These are phyloP conservation scores for Amoebophrya sp. DNA, from an alignment of 169 alveolate genomes.

Conservation along the genomic window DNA sequence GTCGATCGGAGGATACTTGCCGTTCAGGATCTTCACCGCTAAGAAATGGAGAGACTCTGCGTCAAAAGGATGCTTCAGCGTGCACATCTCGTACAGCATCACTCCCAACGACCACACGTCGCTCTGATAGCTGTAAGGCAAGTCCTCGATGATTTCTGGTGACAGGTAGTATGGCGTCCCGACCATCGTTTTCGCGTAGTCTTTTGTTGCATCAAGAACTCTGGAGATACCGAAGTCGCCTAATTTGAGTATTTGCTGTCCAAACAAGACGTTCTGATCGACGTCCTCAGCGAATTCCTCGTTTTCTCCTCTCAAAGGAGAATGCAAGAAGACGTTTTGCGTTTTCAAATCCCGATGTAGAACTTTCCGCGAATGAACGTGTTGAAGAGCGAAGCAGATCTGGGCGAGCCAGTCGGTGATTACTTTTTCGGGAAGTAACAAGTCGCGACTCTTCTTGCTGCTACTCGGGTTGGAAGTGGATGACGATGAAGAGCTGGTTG, in stretches of 20 bases:
- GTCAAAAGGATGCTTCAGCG: conserved; percentile 72
- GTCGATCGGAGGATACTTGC: neutral
- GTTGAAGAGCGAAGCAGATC: neutral
- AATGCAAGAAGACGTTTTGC: conserved; percentile 47
- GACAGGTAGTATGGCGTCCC: conserved; percentile 88
- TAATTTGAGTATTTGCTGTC: conserved; percentile 66
- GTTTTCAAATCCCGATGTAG: conserved; percentile 65
- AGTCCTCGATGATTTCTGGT: conserved; percentile 85
- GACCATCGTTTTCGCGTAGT: conserved; percentile 69
- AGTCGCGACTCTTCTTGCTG: too few species aligned
- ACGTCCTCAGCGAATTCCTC: too few species aligned
- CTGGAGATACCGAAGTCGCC: conserved; percentile 84
- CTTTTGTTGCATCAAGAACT: conserved; percentile 60
- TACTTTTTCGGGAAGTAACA: neutral
- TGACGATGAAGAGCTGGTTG: too few species aligned
- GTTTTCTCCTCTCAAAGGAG: too few species aligned
- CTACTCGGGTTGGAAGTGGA: too few species aligned
- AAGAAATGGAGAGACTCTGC: conserved; percentile 55
- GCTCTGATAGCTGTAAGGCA: conserved; percentile 78
- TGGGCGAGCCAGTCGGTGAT: neutral
- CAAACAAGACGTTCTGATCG: too few species aligned
- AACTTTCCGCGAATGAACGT: conserved; percentile 30
- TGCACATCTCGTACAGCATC: conserved; percentile 60
- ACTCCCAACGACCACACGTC: conserved; percentile 94
- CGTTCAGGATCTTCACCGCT: conserved; percentile 48